phyloP scores from a whole-genome alignment of 2,329 filamentous ascomycete species.

The Paraphaeosphaeria minitans region DNA sequence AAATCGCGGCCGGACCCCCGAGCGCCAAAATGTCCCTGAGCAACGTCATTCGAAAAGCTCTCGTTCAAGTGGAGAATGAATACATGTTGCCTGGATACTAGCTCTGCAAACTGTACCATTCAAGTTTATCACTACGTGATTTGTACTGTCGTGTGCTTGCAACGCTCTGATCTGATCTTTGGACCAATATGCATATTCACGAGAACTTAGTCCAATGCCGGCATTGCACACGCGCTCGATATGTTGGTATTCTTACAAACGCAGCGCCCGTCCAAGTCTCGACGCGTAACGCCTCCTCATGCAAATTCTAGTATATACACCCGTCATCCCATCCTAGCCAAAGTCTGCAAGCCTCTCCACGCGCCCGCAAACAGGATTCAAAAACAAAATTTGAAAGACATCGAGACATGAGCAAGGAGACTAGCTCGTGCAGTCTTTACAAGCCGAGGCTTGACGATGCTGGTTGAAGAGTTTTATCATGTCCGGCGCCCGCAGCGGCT shows the following conservation, averaged over 20 bases:
- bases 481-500: slow-evolving; percentile 5
- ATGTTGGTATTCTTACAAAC: slow-evolving; percentile 23
- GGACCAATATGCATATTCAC: too few relatives aligned
- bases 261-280: slow-evolving; percentile 15
- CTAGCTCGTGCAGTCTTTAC: slow-evolving; percentile 17
- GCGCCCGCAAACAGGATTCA: slow-evolving; percentile 25
- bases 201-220: not conserved
- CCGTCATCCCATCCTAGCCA: slow-evolving; percentile 9
- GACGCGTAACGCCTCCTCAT: slow-evolving; percentile 34
- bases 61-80: too few relatives aligned
- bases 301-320: slow-evolving; percentile 44
- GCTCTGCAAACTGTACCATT: too few relatives aligned
- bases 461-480: slow-evolving; percentile 8
- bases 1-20: not conserved
- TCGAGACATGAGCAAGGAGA: slow-evolving; percentile 19
- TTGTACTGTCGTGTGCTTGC: too few relatives aligned
- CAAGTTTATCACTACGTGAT: too few relatives aligned
- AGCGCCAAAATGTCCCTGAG: not conserved
- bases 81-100: too few relatives aligned
- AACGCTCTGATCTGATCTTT: too few relatives aligned
- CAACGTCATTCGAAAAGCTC: not conserved
- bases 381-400: slow-evolving; percentile 13
- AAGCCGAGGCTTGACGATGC: slow-evolving; percentile 12
- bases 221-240: not conserved
- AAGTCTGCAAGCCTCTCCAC: slow-evolving; percentile 13